These are phyloP conservation scores for Annulohypoxylon nitens DNA, from an alignment of 495 filamentous ascomycete species.

Conservation along the genomic window DNA sequence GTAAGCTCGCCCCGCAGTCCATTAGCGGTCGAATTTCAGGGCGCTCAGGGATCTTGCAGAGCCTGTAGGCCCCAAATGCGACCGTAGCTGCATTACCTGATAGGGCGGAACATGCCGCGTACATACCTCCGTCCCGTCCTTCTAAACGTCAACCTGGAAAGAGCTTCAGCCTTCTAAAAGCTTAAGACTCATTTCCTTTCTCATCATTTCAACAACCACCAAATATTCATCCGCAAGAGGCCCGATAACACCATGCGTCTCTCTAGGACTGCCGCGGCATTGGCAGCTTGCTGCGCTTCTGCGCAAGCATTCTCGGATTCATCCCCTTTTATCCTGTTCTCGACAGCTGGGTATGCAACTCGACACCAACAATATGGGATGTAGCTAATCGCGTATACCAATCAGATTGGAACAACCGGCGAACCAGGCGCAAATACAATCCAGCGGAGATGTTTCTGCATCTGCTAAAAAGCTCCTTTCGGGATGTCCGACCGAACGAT, in stretches of 20 bases:
- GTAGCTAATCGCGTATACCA: slow-evolving; percentile 32
- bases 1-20: slow-evolving; percentile 19
- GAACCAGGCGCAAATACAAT: slow-evolving; percentile 59
- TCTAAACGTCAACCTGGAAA: slow-evolving; percentile 34
- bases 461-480: slow-evolving; percentile 64
- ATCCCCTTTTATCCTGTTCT: slow-evolving; percentile 88
- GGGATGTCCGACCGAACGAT: slow-evolving; percentile 79
- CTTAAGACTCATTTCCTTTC: slow-evolving; percentile 17
- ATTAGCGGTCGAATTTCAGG: slow-evolving; percentile 30
- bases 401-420: slow-evolving; percentile 51
- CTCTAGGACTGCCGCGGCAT: slow-evolving; percentile 65
- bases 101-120: slow-evolving; percentile 39
- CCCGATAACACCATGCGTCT: slow-evolving; percentile 68
- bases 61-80: slow-evolving; percentile 23
- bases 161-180: slow-evolving; percentile 31
- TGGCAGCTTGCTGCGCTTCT: slow-evolving; percentile 71
- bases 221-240: slow-evolving; percentile 25
- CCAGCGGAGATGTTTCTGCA: slow-evolving; percentile 55
- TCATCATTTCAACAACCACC: slow-evolving; percentile 16
- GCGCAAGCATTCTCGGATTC: slow-evolving; percentile 83
- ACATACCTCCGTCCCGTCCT: slow-evolving; percentile 6
- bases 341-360: slow-evolving; percentile 76
- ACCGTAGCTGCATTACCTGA: slow-evolving; percentile 23
- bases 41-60: slow-evolving; percentile 22
- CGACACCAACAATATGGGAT: slow-evolving; percentile 24